Base-by-base conservation (phyloP, 441 rosid species). In the Arabidopsis lyrata region DNA sequence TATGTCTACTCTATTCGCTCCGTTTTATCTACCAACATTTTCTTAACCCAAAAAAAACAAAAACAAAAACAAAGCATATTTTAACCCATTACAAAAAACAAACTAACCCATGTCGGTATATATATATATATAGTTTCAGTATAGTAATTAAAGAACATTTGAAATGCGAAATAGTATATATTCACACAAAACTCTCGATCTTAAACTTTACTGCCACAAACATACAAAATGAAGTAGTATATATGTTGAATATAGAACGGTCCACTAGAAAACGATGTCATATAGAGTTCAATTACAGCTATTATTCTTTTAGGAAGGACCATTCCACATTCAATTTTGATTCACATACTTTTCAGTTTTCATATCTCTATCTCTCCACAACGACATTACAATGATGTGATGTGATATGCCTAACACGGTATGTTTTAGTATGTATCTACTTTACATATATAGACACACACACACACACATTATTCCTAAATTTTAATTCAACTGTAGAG, bases 221-320 rank as follows among this genome's bases (percentile, higher is more conserved):
- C 54, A 66, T 41, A 48, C 38, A 48, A 74, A 57, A 65, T 14
- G 52, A 66, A 49, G 59, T 48, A 66, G 54, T 15, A 10, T 58
- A 49, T 27, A 10, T 47, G 50, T 38, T 24, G 50, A 47, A 57
- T 48, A 29, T 29, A 13, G n/a, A 50, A 50, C 32, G 62, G 68
- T 41, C 63, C 68, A 50, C 8, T 44, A 20, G 68, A 74, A 74
- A 74, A 50, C 61, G 68, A 74, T 29, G 62, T 35, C 67, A 59
- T 50, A 59, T 75, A 75, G 74, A 60, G 74, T 75, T 68, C 64
- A 61, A 75, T 53, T 75, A 76, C 74, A 76, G 79, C 79, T 76
- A 63, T 76, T 76, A 63, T 76, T 36, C 34, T 56, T 44, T 44
- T 32, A 31, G 16, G 53, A 58, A 67, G 78, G 72, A 66, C 77